Evolutionary conservation across 495 filamentous ascomycete genomes (phyloP), one percentile per base, ranked within the genome.

Genomic region (Hypomontagnella submonticulosa): DNA sequence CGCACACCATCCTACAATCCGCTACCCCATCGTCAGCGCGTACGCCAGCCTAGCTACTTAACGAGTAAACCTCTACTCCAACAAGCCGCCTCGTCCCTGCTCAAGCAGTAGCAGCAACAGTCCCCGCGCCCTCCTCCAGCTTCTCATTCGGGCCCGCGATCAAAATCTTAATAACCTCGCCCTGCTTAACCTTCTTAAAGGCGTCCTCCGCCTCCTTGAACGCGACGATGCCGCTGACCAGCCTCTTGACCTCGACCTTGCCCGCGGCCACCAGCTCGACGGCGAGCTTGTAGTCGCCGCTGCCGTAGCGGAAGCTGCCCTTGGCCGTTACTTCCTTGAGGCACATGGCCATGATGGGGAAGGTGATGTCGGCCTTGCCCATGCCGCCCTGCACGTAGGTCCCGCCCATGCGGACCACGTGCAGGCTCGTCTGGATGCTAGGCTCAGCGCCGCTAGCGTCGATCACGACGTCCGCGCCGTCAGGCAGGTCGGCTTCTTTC

Each of bases 351-450:
- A 91, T 86, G 67, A 97, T 96, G 27, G 93, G 93, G 75, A 95
- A 90, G 11, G 76, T 84, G 75, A 96, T 91, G 64, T 92, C 87
- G 8, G 83, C 69, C 72, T 87, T 87, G 58, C 92, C 93, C 83
- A 96, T 88, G 6, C 92, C 93, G 56, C 85, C 92, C 78, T 97
- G 93, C 1, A 96, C 89, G 73, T 92, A 95, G 0, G 87, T 87
- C 4, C 93, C 93, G 10, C 92, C 92, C 41, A 81, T 75, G 42
- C 88, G 78, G 2, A 94, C 80, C 12, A 82, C 81, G 78, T 95
- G 85, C 54, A 97, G 82, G 0, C 84, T 87, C 0, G 87, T 84
- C 73, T 94, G 88, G 70, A 97, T 90, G 53, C 85, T 90, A 0
- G 84, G 81, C 71, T 92, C 90, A 0, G 90, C 93, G 16, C 93